Percentiles rank a stretch among this genome's conserved stretches.
phyloP scores from a whole-genome alignment of 768 basidiomycete genomes.

The Trametes maxima region DNA sequence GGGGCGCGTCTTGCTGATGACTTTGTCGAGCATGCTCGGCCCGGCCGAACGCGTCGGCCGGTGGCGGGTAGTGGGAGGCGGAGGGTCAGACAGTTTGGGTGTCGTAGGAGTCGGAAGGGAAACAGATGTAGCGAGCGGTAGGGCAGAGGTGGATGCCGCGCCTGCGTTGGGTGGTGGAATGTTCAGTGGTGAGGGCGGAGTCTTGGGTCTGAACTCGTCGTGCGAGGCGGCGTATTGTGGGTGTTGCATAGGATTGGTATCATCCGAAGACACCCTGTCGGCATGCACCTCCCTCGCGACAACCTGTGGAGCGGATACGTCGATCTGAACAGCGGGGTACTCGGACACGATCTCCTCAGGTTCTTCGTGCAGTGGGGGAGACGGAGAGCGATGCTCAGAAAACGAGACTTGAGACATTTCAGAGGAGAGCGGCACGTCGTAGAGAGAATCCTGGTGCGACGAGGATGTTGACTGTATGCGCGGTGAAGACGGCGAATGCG shows the following conservation, averaged over 20 bases:
- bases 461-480: slow-evolving; percentile 24
- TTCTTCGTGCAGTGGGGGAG: slow-evolving; percentile 13
- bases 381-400: slow-evolving; percentile 18
- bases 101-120: slow-evolving; percentile 33
- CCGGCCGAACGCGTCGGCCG: slow-evolving; percentile 60
- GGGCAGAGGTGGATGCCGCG: slow-evolving; percentile 27
- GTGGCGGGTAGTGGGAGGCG: slow-evolving; percentile 29
- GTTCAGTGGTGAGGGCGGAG: slow-evolving; percentile 13
- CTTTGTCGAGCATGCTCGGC: slow-evolving; percentile 75
- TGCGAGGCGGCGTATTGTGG: slow-evolving; percentile 16
- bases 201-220: slow-evolving; percentile 15
- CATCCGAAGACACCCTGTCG: background rate
- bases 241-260: background rate
- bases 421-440: slow-evolving; percentile 29
- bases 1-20: slow-evolving; percentile 84
- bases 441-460: slow-evolving; percentile 26
- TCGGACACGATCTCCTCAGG: slow-evolving; percentile 19
- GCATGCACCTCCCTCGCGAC: slow-evolving; percentile 13
- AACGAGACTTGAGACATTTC: slow-evolving; percentile 26
- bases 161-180: slow-evolving; percentile 5
- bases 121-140: slow-evolving; percentile 36
- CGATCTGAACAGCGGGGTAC: slow-evolving; percentile 25
- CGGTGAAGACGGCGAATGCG: slow-evolving; percentile 27
- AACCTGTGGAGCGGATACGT: slow-evolving; percentile 15
- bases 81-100: slow-evolving; percentile 15